Evolutionary conservation across 192 early-diverging fungal species (phyloP).

Genomic region (Backusella luteola): DNA sequence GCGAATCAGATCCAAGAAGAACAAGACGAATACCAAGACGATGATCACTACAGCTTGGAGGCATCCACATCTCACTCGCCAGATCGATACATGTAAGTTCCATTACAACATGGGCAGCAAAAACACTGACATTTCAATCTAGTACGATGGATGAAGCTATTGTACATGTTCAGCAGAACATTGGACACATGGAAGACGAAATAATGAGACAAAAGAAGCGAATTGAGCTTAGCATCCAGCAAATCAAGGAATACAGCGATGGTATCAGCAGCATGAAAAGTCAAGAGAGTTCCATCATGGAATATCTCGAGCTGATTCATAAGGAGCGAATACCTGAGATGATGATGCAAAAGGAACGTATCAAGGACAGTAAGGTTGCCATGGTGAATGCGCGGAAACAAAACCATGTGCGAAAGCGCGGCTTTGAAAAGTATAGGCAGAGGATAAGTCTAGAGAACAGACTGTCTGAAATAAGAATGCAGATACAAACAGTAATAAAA

Average conservation of each 20-base stretch:
- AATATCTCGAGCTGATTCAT: neutral
- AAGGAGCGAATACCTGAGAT: neutral
- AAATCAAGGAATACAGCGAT: neutral
- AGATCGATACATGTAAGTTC: conserved; percentile 9
- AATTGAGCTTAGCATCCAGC: neutral
- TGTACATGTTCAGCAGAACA: neutral
- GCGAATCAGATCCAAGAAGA: conserved; percentile 6
- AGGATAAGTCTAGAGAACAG: neutral
- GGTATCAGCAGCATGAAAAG: neutral
- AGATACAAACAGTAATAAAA: neutral
- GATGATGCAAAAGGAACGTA: neutral
- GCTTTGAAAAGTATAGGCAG: conserved; percentile 13
- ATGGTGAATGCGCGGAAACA: neutral
- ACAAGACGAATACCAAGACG: neutral
- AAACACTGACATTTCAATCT: neutral
- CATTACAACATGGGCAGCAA: neutral
- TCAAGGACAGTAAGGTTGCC: neutral
- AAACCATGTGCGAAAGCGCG: neutral
- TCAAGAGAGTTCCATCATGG: neutral
- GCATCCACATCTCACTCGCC: neutral
- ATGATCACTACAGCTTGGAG: neutral
- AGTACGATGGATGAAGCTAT: conserved; percentile 3
- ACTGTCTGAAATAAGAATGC: neutral
- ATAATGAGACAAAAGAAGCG: neutral
- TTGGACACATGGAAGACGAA: neutral